Conservation (phyloP, 148 eudicot genomes). For the Amaranthus cruentus region DNA sequence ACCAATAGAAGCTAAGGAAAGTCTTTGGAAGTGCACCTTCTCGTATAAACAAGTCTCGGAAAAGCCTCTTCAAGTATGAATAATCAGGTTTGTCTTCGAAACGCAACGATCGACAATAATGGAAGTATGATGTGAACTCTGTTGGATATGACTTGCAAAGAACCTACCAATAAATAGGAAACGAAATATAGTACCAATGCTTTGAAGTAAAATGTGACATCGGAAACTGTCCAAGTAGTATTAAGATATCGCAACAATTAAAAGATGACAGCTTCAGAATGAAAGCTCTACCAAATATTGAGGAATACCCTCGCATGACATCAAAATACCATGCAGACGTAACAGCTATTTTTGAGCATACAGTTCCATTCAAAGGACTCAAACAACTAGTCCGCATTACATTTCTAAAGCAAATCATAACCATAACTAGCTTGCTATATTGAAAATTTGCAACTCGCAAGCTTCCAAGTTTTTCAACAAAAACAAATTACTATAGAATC, state of each 20-base stretch:
- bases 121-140: conserved; percentile 44
- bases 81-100: conserved; percentile 48
- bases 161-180: conserved; percentile 25
- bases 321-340: no score
- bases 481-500: no score
- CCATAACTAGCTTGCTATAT: no score
- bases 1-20: background rate
- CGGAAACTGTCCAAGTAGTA: background rate
- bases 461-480: no score
- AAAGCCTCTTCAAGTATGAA: conserved; percentile 43
- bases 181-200: background rate
- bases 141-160: conserved; percentile 50
- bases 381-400: no score
- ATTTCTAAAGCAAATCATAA: no score
- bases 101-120: conserved; percentile 39
- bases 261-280: background rate
- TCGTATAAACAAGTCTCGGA: conserved; percentile 42
- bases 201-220: background rate
- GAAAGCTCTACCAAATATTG: no score
- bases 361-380: no score
- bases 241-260: background rate
- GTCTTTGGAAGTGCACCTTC: conserved; percentile 30
- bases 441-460: no score
- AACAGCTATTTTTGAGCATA: no score
- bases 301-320: no score